phyloP scores from a whole-genome alignment of 2,329 filamentous ascomycete genomes.

The Stagonosporopsis chrysanthemi region DNA sequence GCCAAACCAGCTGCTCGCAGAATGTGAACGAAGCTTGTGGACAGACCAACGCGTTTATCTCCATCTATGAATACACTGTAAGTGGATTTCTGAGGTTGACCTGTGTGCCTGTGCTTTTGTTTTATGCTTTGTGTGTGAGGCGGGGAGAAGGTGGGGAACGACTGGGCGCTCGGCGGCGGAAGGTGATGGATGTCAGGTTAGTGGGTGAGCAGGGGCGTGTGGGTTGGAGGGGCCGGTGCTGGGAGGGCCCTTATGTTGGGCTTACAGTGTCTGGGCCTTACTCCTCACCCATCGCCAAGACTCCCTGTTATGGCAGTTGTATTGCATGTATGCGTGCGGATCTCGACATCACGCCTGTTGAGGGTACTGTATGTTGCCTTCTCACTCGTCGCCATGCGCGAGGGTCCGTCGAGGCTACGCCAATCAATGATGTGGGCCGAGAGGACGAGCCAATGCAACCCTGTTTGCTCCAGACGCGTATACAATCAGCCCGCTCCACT shows the following conservation, averaged over 20 bases:
- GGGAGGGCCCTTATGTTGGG: slow-evolving; percentile 13
- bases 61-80: slow-evolving; percentile 23
- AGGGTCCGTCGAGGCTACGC: no score
- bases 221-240: slow-evolving; percentile 1
- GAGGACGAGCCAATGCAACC: no score
- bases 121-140: slow-evolving; percentile 7
- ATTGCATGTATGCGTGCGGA: not conserved
- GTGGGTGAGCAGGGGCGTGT: not conserved
- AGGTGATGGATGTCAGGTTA: not conserved
- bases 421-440: no score
- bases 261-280: not conserved
- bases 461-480: no score
- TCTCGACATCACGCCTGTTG: not conserved
- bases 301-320: not conserved
- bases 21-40: slow-evolving; percentile 14
- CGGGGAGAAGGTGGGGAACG: slow-evolving; percentile 2
- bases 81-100: slow-evolving; percentile 17
- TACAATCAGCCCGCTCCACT: no score
- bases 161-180: slow-evolving; percentile 9
- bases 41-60: slow-evolving; percentile 1
- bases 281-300: not conserved
- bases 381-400: no score
- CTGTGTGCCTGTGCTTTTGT: slow-evolving; percentile 18
- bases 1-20: not conserved
- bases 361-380: not conserved